Evolutionary conservation across 2,329 filamentous ascomycete genomes (phyloP), one percentile per base, ranked within the genome.

Genomic region (Aspergillus tubingensis): DNA sequence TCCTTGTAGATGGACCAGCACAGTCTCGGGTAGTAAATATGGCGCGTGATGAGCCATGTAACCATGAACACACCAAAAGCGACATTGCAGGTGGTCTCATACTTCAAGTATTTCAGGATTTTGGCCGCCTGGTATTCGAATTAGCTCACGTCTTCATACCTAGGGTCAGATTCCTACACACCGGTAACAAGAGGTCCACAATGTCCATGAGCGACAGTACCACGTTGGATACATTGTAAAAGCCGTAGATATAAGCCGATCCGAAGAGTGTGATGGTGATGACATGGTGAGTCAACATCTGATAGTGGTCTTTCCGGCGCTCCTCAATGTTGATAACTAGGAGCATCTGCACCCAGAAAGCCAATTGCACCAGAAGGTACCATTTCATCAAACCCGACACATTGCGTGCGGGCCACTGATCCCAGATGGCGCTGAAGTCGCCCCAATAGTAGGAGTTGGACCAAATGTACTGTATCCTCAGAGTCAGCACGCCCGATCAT

Each of bases 231-330:
- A 96, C 91, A 50, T 91, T 89, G 59, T 90, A 96, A 72, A 92
- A 88, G 72, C 94, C 88, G 75, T 96, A 96, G 66, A 88, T 86
- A 75, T 98, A 98, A 65, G 90, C 94, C 32, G 88, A 85, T 59
- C 88, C 87, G 65, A 99, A 88, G 48, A 99, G 86, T 5, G 83
- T 81, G 70, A 88, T 91, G 19, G 95, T 99, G 74, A 98, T 88
- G 73, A 97, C 86, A 79, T 99, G 95, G 76, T 98, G 95, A 17
- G 87, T 89, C 67, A 98, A 87, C 95, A 98, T 98, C 77, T 98
- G 94, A 81, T 87, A 90, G 77, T 97, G 90, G 70, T 99, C 95
- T 80, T 98, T 98, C 71, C 95, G 86, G 66, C 90, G 87, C 78
- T 96, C 91, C 78, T 99, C 95, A 62, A 98, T 92, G 77, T 97